Base-by-base conservation (phyloP, 305 asterid species). In the Rubia occidens region DNA sequence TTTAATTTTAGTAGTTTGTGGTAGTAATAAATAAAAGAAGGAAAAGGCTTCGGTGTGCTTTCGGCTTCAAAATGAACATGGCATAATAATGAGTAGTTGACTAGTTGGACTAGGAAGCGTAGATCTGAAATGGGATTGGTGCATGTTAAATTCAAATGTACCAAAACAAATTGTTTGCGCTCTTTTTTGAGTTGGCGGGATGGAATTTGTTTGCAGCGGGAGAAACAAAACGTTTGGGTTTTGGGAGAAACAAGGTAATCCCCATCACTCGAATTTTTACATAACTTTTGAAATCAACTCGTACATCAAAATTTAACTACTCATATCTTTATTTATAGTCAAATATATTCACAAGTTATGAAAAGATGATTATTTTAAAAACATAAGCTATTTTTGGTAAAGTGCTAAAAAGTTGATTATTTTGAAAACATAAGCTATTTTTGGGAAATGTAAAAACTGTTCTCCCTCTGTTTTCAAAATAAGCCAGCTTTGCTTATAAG, bases 111-210 rank as follows among this genome's bases (percentile, higher is more conserved):
- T 51, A 15, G 6, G 56, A 9, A 51, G 21, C 40, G 53, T 64
- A 64, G 66, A 64, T 72, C 64, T 56, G 64, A 55, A 72, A 65
- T 51, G 71, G 47, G 70, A 14, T 44, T 60, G 35, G 68, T 58
- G 59, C 43, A 14, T 7, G 0, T 61, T 35, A 35, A 40, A 2
- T 55, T 71, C 64, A 64, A 71, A 72, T 8, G 26, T 10, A 35
- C 18, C 60, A 5, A 35, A 55, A 35, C 14, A 11, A 51, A 51
- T 4, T 15, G 20, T 49, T 49, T 49, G 8, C 20, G 8, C 55
- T 15, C 20, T 49, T 49, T 47, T 61, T 35, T 35, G 53, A n/a
- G 20, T 68, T 68, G 72, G 64, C 64, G 53, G 71, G 51, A 63
- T 67, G 35, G 11, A 67, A 17, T 54, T 68, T 29, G 51, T 13